Conservation (phyloP, 1,284 basidiomycete genomes). For the Exobasidium rhododendri region DNA sequence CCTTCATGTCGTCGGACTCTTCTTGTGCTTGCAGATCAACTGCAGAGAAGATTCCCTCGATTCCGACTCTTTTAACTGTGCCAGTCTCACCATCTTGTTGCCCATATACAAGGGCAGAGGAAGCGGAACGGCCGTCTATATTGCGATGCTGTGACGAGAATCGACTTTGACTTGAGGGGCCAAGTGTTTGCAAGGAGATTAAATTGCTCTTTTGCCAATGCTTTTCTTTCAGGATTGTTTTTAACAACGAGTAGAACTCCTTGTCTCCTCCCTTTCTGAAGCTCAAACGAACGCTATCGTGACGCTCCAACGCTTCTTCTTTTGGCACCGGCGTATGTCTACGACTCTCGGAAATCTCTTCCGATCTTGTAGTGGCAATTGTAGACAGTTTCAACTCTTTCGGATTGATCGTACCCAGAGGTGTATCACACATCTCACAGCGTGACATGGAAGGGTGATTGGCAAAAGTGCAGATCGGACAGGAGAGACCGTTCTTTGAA, state of each 20-base stretch:
- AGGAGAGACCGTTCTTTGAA: conserved; percentile 54
- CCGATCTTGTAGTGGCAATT: not conserved
- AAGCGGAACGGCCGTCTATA: conserved; percentile 12
- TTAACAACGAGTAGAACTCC: conserved; percentile 1
- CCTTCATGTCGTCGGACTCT: conserved; percentile 69
- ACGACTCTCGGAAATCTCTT: not conserved
- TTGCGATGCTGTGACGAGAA: conserved; percentile 3
- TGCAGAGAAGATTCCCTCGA: conserved; percentile 13
- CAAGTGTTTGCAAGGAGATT: not conserved
- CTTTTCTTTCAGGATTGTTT: conserved; percentile 2
- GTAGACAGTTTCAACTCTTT: not conserved
- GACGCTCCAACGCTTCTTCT: not conserved
- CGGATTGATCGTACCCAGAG: conserved; percentile 57
- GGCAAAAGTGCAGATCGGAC: conserved; percentile 84
- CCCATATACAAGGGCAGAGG: not conserved
- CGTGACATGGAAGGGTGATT: conserved; percentile 72
- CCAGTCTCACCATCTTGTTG: not conserved
- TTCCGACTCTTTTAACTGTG: conserved; percentile 3
- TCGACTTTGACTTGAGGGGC: not conserved
- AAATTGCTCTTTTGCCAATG: not conserved
- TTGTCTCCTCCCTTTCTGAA: conserved; percentile 9
- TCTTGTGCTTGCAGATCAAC: conserved; percentile 58
- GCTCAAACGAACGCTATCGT: not conserved
- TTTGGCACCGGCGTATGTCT: not conserved
- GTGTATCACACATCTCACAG: conserved; percentile 85